A percentile compares a stretch with the other conserved stretches of the same genome.
Conservation (phyloP, 1,284 basidiomycete genomes). For the Malassezia brasiliensis region DNA sequence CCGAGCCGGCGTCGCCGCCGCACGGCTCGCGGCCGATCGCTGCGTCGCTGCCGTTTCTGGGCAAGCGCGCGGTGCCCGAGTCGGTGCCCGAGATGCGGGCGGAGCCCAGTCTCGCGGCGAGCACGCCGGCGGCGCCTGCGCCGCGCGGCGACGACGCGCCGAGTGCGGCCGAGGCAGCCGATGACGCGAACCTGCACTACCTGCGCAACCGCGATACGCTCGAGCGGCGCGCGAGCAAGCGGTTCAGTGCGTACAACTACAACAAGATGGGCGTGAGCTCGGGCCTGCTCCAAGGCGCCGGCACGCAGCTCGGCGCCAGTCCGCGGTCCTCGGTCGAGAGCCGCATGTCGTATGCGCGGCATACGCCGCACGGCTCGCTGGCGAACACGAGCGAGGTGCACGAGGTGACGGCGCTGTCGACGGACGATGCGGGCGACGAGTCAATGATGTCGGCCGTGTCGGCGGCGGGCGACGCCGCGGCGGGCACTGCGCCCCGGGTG, state of each 20-base stretch:
- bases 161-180: not conserved
- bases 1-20: not conserved
- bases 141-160: not conserved
- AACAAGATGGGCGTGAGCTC: conserved; percentile 68
- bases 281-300: conserved; percentile 1
- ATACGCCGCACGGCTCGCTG: not conserved
- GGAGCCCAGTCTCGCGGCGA: not conserved
- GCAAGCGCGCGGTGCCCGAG: not conserved
- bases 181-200: conserved; percentile 68
- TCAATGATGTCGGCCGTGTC: not conserved
- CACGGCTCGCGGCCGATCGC: not conserved
- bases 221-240: conserved; percentile 84
- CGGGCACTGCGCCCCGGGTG: not conserved
- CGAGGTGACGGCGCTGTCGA: not conserved
- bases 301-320: not conserved
- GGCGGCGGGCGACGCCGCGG: not conserved
- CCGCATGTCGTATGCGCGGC: not conserved
- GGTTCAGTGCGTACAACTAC: conserved; percentile 91
- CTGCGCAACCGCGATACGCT: conserved; percentile 76
- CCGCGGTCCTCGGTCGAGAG: not conserved
- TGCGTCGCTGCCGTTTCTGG: not conserved
- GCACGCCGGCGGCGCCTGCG: not conserved
- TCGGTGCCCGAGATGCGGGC: not conserved
- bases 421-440: not conserved
- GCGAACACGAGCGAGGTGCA: not conserved